A percentile compares a stretch with the other conserved stretches of the same genome.
phyloP scores from a whole-genome alignment of 805 yeast species.

The Ogataea thermomethanolica region DNA sequence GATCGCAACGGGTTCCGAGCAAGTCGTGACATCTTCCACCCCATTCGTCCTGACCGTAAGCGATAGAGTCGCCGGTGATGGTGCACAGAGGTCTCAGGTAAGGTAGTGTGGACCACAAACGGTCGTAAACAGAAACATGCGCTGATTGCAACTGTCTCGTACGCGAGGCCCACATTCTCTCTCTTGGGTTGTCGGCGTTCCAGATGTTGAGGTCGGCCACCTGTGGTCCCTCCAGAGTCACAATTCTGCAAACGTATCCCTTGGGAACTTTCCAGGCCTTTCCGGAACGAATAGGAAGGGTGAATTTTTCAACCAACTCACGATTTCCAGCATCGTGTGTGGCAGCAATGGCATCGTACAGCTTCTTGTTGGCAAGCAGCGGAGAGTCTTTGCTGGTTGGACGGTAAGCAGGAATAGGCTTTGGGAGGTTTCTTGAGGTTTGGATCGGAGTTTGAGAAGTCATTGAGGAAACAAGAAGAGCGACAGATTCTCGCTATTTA shows the following conservation, averaged over 20 bases:
- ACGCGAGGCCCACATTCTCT: slow-evolving; percentile 66
- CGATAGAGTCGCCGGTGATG: slow-evolving; percentile 58
- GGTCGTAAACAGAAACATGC: slow-evolving; percentile 58
- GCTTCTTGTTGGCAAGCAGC: slow-evolving; percentile 45
- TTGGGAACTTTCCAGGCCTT: slow-evolving; percentile 63
- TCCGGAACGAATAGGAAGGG: slow-evolving; percentile 54
- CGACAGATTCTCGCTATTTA: not conserved
- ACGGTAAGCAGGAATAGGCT: slow-evolving; percentile 54
- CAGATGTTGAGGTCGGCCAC: slow-evolving; percentile 68
- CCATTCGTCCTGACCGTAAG: slow-evolving; percentile 58
- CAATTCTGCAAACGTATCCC: slow-evolving; percentile 53
- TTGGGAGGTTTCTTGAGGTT: slow-evolving; percentile 25
- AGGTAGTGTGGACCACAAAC: slow-evolving; percentile 66
- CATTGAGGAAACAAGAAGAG: slow-evolving; percentile 1
- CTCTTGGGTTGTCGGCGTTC: slow-evolving; percentile 59
- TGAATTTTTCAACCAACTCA: slow-evolving; percentile 39
- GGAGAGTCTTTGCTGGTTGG: slow-evolving; percentile 51
- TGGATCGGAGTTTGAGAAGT: slow-evolving; percentile 18
- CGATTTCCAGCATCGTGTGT: slow-evolving; percentile 36
- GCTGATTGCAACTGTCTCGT: slow-evolving; percentile 63
- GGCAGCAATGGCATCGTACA: slow-evolving; percentile 43
- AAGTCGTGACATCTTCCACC: slow-evolving; percentile 66
- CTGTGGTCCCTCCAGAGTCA: slow-evolving; percentile 68
- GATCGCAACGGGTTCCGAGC: slow-evolving; percentile 67
- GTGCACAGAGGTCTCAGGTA: slow-evolving; percentile 62